A percentile compares a stretch with the other conserved stretches of the same genome.
Evolutionary conservation across 352 stramenopile species (phyloP).

Genomic region (Thalassiosira mediterranea): DNA sequence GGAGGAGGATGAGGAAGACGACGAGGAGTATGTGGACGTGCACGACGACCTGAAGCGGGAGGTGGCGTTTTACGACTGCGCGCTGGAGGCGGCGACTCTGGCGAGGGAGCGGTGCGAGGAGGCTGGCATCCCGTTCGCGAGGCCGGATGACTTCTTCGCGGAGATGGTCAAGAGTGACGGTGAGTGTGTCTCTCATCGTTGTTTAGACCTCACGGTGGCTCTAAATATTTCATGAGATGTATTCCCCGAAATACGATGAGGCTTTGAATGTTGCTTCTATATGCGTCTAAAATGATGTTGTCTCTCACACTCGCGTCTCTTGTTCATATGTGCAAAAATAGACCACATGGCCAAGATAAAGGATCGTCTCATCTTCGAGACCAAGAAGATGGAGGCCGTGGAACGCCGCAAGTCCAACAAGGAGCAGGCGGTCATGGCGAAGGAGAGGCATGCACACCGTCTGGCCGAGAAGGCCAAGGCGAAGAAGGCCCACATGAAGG

Average conservation of each 20-base stretch:
- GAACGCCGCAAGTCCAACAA: conserved; percentile 97
- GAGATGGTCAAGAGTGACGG: conserved; percentile 99
- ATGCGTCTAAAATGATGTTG: too few relatives aligned
- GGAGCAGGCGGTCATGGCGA: conserved; percentile 94
- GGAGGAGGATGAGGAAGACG: conserved; percentile 28
- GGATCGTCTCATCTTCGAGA: conserved; percentile 98
- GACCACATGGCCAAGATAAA: conserved; percentile 89
- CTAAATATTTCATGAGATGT: conserved; percentile 3
- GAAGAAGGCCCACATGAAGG: conserved; percentile 82
- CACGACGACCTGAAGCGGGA: conserved; percentile 87
- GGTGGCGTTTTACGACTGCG: conserved; percentile 97
- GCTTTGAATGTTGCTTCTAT: too few relatives aligned
- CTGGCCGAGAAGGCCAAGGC: conserved; percentile 84
- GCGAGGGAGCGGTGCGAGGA: conserved; percentile 75
- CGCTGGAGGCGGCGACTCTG: conserved; percentile 81
- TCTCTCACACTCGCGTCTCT: conserved; percentile 11
- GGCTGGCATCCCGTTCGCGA: conserved; percentile 89
- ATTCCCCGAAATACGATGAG: neutral
- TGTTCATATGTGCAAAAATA: conserved; percentile 30
- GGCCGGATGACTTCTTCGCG: conserved; percentile 97
- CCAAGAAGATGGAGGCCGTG: conserved; percentile 98
- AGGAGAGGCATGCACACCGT: conserved; percentile 88
- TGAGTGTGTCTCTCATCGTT: conserved; percentile 45
- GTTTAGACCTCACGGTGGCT: neutral
- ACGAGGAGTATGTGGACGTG: conserved; percentile 61